phyloP scores from a whole-genome alignment of 306 rosid species.

The Cyamopsis tetragonoloba region DNA sequence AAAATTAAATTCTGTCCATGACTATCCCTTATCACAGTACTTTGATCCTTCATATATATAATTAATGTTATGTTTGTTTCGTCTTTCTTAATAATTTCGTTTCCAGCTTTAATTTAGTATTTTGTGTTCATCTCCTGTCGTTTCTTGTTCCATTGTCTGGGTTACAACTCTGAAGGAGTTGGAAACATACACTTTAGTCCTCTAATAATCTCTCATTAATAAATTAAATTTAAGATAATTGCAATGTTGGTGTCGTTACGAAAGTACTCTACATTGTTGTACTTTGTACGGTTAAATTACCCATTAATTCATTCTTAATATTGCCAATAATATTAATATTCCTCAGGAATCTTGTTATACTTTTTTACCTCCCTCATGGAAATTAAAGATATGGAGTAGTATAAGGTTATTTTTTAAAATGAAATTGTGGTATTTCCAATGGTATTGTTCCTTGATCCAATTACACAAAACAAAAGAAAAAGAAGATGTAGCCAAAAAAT shows the following conservation, averaged over 20 bases:
- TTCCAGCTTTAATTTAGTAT: background rate
- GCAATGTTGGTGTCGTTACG: slow-evolving; percentile 23
- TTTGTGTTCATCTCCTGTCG: slow-evolving; percentile 19
- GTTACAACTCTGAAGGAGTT: slow-evolving; percentile 34
- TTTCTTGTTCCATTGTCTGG: slow-evolving; percentile 35
- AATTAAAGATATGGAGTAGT: too few species aligned
- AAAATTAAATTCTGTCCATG: background rate
- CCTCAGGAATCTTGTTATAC: background rate
- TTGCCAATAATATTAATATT: slow-evolving; percentile 17
- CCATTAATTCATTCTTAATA: background rate
- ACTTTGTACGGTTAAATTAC: slow-evolving; percentile 11
- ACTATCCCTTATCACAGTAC: background rate
- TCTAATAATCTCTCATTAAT: slow-evolving; percentile 32
- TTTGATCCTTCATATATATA: slow-evolving; percentile 1
- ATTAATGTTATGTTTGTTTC: slow-evolving; percentile 12
- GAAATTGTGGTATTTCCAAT: background rate
- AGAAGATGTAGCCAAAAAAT: background rate
- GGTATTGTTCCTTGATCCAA: background rate
- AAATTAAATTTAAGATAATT: slow-evolving; percentile 23
- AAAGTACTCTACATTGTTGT: slow-evolving; percentile 32
- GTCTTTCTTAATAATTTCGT: background rate
- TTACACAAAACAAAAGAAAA: background rate
- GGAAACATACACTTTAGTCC: slow-evolving; percentile 29
- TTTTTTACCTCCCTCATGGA: background rate
- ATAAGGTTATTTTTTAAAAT: background rate